A percentile compares a stretch with the other conserved stretches of the same genome.
These are phyloP conservation scores for Diaporthe citrichinensis DNA, from an alignment of 2,329 filamentous ascomycete species.

Conservation along the genomic window DNA sequence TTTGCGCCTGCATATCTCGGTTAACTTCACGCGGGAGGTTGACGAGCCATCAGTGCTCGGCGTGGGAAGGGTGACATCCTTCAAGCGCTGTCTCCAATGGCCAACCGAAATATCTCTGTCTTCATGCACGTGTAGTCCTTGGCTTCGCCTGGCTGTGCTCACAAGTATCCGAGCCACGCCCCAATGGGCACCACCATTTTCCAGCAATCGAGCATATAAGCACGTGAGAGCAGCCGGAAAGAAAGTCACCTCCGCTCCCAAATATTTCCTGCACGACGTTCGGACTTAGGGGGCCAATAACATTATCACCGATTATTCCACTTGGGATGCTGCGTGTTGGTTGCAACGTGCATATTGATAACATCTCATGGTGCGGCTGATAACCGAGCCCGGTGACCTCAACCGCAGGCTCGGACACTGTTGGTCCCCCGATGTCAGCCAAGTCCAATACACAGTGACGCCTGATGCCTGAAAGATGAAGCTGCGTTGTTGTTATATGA, in stretches of 20 bases:
- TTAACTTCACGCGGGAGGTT: too few relatives aligned
- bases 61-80: too few relatives aligned
- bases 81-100: too few relatives aligned
- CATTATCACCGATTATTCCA: background rate
- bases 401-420: background rate
- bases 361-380: background rate
- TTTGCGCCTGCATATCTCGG: too few relatives aligned
- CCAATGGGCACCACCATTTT: background rate
- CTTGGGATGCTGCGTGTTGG: background rate
- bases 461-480: background rate
- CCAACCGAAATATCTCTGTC: too few relatives aligned
- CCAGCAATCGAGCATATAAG: background rate
- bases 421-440: background rate
- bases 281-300: background rate
- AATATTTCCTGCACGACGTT: background rate
- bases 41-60: too few relatives aligned
- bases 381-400: background rate
- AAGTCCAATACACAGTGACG: too few relatives aligned
- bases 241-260: too few relatives aligned
- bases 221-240: background rate
- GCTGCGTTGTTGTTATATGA: background rate
- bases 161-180: background rate
- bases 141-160: too few relatives aligned
- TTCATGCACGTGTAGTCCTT: too few relatives aligned
- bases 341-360: background rate